A percentile compares a stretch with the other conserved stretches of the same genome.
Conservation (phyloP, 2,329 filamentous ascomycete genomes). For the Bipolaris sorokiniana region DNA sequence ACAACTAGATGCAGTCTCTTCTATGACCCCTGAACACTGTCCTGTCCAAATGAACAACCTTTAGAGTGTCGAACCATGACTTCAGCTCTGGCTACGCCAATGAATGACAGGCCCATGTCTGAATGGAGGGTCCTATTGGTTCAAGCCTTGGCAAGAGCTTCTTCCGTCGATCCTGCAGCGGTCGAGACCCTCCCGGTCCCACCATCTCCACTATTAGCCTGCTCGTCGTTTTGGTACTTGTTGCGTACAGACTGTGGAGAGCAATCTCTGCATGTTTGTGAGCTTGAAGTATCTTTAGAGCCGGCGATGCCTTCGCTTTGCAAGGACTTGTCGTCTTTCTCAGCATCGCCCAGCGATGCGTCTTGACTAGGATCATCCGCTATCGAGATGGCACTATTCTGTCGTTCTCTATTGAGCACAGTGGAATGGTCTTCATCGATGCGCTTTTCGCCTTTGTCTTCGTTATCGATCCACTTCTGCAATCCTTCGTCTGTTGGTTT, state of each 20-base stretch:
- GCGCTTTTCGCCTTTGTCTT: conserved; percentile 27
- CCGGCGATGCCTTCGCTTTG: conserved; percentile 2
- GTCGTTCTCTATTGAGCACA: background rate
- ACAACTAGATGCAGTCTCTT: background rate
- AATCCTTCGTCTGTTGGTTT: conserved; percentile 39
- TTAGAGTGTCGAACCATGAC: background rate
- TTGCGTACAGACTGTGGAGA: conserved; percentile 11
- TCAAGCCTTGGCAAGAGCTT: conserved; percentile 17
- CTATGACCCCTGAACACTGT: background rate
- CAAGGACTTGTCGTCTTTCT: conserved; percentile 9
- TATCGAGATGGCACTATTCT: background rate
- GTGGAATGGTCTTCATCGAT: conserved; percentile 25
- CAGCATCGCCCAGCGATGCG: conserved; percentile 2
- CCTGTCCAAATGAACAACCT: background rate
- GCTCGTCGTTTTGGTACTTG: conserved; percentile 10
- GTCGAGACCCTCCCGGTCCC: background rate
- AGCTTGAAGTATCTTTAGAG: background rate
- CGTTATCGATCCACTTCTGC: conserved; percentile 31
- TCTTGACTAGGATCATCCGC: conserved; percentile 1
- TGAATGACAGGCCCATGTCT: conserved; percentile 13
- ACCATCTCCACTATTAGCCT: background rate
- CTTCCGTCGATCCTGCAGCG: conserved; percentile 10
- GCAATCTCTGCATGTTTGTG: conserved; percentile 2
- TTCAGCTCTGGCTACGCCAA: background rate
- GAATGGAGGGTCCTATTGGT: conserved; percentile 17